These are phyloP conservation scores for Penicillium pancosmium DNA, from an alignment of 495 filamentous ascomycete genomes.

Conservation along the genomic window DNA sequence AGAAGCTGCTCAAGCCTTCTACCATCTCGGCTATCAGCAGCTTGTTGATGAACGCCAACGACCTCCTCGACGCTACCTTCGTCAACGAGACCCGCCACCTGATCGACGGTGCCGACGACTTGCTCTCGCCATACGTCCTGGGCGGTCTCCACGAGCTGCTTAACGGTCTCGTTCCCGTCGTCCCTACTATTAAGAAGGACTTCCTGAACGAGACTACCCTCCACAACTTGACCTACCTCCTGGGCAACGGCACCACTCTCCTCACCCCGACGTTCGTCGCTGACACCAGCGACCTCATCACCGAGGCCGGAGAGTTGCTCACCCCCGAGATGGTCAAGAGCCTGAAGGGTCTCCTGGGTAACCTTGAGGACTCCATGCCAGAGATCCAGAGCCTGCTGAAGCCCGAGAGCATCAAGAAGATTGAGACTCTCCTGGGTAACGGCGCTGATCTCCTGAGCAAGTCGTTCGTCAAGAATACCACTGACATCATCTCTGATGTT, in stretches of 20 bases:
- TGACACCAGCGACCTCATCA: constrained; percentile 35
- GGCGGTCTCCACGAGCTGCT: constrained; percentile 34
- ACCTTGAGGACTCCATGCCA: constrained; percentile 30
- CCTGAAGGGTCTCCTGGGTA: constrained; percentile 37
- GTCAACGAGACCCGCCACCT: constrained; percentile 44
- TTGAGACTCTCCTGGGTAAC: constrained; percentile 44
- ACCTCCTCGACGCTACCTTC: constrained; percentile 38
- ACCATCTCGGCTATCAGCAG: constrained; percentile 33
- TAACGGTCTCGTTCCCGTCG: constrained; percentile 35
- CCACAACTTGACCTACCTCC: constrained; percentile 36
- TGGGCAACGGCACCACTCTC: constrained; percentile 40
- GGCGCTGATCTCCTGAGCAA: constrained; percentile 43
- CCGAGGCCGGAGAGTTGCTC: constrained; percentile 39
- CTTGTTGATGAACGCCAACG: constrained; percentile 38
- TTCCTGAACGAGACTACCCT: constrained; percentile 41
- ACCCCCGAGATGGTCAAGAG: constrained; percentile 35
- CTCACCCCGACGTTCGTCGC: constrained; percentile 38
- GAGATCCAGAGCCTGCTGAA: constrained; percentile 37
- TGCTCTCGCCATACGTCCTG: constrained; percentile 36
- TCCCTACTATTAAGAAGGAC: constrained; percentile 26
- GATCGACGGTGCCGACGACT: constrained; percentile 43
- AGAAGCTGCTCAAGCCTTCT: constrained; percentile 37
- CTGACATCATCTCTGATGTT: constrained; percentile 30
- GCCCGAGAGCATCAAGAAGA: constrained; percentile 37
- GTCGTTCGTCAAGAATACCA: constrained; percentile 45